Percentiles rank a stretch among this genome's conserved stretches.
Evolutionary conservation across 129 eudicot species (phyloP).

Genomic region (Pulicaria dysenterica): DNA sequence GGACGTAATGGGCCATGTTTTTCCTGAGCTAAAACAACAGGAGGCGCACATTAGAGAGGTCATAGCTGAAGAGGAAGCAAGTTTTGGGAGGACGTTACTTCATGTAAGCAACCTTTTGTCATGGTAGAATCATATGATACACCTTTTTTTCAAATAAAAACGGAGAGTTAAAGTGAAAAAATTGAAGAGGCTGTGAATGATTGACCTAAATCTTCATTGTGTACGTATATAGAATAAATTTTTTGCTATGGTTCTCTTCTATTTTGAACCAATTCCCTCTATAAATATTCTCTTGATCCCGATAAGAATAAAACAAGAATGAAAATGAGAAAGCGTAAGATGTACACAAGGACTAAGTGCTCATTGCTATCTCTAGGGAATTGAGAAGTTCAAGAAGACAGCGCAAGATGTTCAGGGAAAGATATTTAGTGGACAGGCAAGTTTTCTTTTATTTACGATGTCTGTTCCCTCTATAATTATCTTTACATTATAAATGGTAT

Average conservation of each 20-base stretch:
- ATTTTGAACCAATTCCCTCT: neutral
- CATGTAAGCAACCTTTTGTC: constrained; percentile 49
- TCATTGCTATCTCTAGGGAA: constrained; percentile 58
- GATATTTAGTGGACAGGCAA: constrained; percentile 78
- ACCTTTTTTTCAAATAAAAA: constrained; percentile 6
- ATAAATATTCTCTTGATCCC: neutral
- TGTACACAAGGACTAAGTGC: constrained; percentile 4
- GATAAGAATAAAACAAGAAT: neutral
- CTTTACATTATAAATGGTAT: neutral
- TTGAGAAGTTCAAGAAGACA: constrained; percentile 88
- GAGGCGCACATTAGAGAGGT: constrained; percentile 60
- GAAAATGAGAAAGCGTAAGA: neutral
- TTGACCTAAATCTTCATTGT: neutral
- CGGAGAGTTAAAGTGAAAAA: neutral
- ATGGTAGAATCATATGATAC: neutral
- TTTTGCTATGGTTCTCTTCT: neutral
- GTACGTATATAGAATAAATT: neutral
- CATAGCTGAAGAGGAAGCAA: constrained; percentile 88
- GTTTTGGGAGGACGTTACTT: constrained; percentile 87
- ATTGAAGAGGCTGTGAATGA: neutral
- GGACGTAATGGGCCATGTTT: constrained; percentile 79
- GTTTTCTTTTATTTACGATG: constrained; percentile 8
- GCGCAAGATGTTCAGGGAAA: constrained; percentile 80
- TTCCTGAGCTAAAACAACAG: constrained; percentile 80
- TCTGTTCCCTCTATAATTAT: neutral